Evolutionary conservation across 2,329 filamentous ascomycete species (phyloP).

Genomic region (Trichoderma sp.): DNA sequence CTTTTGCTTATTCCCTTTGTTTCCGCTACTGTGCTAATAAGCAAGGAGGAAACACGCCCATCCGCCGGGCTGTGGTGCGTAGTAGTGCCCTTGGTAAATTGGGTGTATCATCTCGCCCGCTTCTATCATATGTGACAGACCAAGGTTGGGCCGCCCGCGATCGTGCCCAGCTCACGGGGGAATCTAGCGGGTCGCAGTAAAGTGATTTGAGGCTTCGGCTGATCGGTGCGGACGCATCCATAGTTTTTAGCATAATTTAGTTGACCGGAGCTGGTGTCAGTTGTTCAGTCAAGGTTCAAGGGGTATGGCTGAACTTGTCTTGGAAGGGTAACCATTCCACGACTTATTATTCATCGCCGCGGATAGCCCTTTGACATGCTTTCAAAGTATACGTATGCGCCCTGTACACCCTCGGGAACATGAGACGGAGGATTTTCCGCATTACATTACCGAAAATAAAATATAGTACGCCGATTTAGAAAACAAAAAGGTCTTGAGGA

Average conservation of each 20-base stretch:
- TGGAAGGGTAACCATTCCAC: not conserved
- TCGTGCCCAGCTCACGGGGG: conserved; percentile 15
- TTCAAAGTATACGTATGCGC: not conserved
- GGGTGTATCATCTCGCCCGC: not conserved
- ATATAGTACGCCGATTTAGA: not conserved
- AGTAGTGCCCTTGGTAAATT: not conserved
- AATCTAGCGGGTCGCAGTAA: conserved; percentile 9
- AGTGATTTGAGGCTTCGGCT: conserved; percentile 9
- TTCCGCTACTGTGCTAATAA: not conserved
- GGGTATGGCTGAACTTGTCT: not conserved
- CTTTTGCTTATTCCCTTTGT: not conserved
- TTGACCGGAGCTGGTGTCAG: not conserved
- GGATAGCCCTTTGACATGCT: not conserved
- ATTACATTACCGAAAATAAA: not conserved
- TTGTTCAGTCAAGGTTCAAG: not conserved
- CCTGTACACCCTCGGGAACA: not conserved
- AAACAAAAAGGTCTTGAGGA: not conserved
- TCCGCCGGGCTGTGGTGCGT: not conserved
- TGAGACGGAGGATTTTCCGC: not conserved
- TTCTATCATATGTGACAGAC: conserved; percentile 18
- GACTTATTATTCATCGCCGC: not conserved
- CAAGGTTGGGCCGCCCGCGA: not conserved
- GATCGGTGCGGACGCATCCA: not conserved
- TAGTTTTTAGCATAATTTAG: not conserved
- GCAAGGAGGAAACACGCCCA: not conserved